Conservation (phyloP, 306 rosid genomes). For the Lagenaria siceraria region DNA sequence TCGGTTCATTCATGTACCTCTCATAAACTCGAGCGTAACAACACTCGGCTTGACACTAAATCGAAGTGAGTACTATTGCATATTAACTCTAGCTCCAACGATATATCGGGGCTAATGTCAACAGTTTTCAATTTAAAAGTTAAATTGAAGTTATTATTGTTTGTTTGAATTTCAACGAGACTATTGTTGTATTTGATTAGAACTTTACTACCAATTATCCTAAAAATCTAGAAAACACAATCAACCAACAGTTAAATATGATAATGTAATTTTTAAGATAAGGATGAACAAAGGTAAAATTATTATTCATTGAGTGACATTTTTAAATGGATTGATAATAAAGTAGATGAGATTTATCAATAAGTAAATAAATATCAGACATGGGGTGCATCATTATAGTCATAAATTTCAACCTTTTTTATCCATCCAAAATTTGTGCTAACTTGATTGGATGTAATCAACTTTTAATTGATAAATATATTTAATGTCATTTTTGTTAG, state of each 20-base stretch:
- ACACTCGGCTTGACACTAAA: too few species aligned
- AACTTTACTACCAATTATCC: not conserved
- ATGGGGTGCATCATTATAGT: not conserved
- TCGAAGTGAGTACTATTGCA: too few species aligned
- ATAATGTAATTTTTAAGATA: not conserved
- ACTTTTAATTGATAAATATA: too few species aligned
- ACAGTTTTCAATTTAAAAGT: too few species aligned
- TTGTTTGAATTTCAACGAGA: not conserved
- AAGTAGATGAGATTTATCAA: not conserved
- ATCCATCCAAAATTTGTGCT: not conserved
- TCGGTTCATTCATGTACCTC: too few species aligned
- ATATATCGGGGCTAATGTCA: too few species aligned
- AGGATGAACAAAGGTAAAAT: not conserved
- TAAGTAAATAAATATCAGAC: not conserved
- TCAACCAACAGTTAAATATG: not conserved
- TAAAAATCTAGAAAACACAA: not conserved
- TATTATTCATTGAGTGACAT: not conserved
- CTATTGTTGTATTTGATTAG: not conserved
- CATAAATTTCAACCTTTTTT: not conserved
- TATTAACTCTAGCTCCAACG: too few species aligned
- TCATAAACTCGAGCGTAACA: too few species aligned
- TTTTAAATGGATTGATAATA: not conserved
- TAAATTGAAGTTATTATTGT: not conserved
- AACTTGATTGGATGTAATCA: not conserved
- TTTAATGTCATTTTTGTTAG: too few species aligned